Conservation (phyloP, 768 basidiomycete genomes). For the Clavulina sp. region DNA sequence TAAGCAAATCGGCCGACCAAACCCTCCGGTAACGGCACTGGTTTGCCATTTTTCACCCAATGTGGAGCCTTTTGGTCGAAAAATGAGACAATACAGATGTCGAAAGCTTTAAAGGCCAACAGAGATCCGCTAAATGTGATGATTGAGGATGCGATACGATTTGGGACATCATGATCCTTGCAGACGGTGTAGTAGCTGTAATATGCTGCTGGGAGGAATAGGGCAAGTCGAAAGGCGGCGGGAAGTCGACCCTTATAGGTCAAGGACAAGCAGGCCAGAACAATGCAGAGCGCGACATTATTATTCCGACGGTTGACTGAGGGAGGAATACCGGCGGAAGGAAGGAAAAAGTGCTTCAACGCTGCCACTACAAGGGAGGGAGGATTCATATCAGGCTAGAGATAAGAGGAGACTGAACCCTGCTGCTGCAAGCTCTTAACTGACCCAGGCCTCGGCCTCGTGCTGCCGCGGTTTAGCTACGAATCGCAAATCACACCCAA, state of each 20-base stretch:
- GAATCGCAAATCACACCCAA: too few species aligned
- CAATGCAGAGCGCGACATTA: not conserved
- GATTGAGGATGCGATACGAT: not conserved
- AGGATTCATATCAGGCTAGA: not conserved
- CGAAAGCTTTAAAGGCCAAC: slow-evolving; percentile 1
- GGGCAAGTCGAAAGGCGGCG: slow-evolving; percentile 1
- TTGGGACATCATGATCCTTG: not conserved
- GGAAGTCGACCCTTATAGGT: not conserved
- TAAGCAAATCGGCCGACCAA: not conserved
- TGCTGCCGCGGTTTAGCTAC: too few species aligned
- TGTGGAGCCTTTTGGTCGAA: slow-evolving; percentile 1
- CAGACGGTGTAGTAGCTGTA: slow-evolving; percentile 4
- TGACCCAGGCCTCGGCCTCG: not conserved
- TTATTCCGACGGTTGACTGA: not conserved
- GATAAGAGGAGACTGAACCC: not conserved
- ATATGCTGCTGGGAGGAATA: slow-evolving; percentile 4
- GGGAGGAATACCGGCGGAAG: not conserved
- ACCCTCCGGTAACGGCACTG: not conserved
- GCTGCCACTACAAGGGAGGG: not conserved
- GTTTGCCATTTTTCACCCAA: not conserved
- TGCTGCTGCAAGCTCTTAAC: not conserved
- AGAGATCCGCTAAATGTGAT: too few species aligned
- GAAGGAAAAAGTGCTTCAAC: not conserved
- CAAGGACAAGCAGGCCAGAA: not conserved
- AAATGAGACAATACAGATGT: slow-evolving; percentile 2